A percentile compares a stretch with the other conserved stretches of the same genome.
Evolutionary conservation across 2,329 filamentous ascomycete genomes (phyloP).

Genomic region (Fusarium fujikuroi): DNA sequence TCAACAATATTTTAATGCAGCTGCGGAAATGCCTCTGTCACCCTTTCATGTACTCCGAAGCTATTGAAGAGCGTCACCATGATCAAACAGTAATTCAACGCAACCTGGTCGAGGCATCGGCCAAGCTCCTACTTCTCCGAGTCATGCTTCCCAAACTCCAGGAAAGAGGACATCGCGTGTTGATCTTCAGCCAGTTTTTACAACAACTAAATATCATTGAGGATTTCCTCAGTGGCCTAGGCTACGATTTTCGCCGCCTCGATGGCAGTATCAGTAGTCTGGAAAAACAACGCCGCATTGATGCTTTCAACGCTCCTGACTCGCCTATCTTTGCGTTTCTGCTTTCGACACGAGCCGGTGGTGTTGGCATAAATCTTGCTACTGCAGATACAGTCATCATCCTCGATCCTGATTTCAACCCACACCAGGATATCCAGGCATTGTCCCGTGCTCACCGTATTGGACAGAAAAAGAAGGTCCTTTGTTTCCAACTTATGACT

Average conservation of each 20-base stretch:
- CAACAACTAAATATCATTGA: conserved; percentile 89
- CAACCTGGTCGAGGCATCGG: conserved; percentile 90
- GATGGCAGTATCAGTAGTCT: conserved; percentile 85
- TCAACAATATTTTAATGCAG: conserved; percentile 97
- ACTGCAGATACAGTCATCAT: conserved; percentile 99
- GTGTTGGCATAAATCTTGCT: conserved; percentile 96
- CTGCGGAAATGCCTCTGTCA: conserved; percentile 94
- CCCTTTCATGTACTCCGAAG: conserved; percentile 91
- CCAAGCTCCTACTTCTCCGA: conserved; percentile 86
- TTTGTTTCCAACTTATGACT: conserved; percentile 95
- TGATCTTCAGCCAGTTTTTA: conserved; percentile 97
- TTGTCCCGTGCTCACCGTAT: conserved; percentile 95
- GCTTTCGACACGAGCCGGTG: conserved; percentile 91
- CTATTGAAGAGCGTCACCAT: conserved; percentile 84
- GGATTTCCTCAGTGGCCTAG: conserved; percentile 85
- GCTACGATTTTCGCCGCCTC: conserved; percentile 79
- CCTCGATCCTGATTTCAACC: conserved; percentile 96
- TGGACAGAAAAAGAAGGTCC: conserved; percentile 93
- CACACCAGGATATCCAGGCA: conserved; percentile 96
- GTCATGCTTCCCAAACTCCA: conserved; percentile 88
- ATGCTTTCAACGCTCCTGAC: conserved; percentile 87
- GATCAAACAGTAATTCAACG: conserved; percentile 72
- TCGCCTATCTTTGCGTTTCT: conserved; percentile 90
- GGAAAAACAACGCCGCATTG: conserved; percentile 94
- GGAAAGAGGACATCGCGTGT: conserved; percentile 85